These are phyloP conservation scores for Crithidia expoeki DNA, from an alignment of 208 protist species.

Conservation along the genomic window DNA sequence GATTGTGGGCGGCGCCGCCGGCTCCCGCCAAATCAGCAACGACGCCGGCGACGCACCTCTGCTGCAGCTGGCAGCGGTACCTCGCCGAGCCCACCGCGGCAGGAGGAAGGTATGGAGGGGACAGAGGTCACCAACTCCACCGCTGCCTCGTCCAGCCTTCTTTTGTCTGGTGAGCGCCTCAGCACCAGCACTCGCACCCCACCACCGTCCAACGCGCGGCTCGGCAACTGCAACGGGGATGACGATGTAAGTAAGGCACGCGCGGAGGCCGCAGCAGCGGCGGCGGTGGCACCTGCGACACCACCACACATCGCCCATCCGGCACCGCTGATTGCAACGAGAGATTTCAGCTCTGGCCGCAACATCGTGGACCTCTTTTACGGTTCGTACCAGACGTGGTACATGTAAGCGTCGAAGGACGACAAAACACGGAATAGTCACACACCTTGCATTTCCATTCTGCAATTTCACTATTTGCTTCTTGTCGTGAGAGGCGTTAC, in stretches of 20 bases:
- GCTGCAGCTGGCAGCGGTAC: background rate
- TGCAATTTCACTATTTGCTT: no score
- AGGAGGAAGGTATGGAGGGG: background rate
- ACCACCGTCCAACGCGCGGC: background rate
- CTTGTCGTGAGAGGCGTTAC: no score
- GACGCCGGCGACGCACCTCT: constrained; percentile 19
- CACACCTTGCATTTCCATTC: no score
- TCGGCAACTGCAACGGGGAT: constrained; percentile 1
- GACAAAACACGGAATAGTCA: no score
- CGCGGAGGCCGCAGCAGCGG: background rate
- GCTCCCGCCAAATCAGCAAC: constrained; percentile 31
- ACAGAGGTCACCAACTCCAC: background rate
- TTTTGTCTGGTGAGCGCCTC: background rate
- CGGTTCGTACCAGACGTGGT: constrained; percentile 57
- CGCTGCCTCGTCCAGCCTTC: background rate
- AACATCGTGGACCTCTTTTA: constrained; percentile 44
- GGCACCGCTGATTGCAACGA: constrained; percentile 23
- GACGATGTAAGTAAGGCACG: constrained; percentile 10
- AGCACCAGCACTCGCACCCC: background rate
- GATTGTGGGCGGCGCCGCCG: constrained; percentile 32
- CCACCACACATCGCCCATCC: constrained; percentile 7
- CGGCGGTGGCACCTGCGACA: background rate
- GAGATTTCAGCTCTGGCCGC: constrained; percentile 31
- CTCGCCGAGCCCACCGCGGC: background rate
- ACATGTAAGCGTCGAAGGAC: no score